These are phyloP conservation scores for Salix dunnii DNA, from an alignment of 345 rosid genomes.

Conservation along the genomic window DNA sequence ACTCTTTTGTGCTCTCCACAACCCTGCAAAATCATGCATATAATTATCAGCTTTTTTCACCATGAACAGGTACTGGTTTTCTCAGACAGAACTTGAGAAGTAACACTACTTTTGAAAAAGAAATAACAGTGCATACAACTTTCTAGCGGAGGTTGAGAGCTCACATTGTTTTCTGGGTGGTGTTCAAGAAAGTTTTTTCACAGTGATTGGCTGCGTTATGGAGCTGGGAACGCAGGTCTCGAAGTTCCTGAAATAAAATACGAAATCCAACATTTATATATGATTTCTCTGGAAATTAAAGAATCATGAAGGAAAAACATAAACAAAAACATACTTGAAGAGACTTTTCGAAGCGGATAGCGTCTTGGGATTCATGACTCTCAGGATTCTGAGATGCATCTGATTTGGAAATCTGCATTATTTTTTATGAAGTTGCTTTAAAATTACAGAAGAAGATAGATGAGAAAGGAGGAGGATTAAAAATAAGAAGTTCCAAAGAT, in stretches of 20 bases:
- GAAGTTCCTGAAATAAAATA: slow-evolving; percentile 45
- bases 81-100: background rate
- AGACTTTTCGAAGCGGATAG: slow-evolving; percentile 44
- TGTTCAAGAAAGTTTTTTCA: slow-evolving; percentile 42
- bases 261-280: background rate
- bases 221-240: slow-evolving; percentile 62
- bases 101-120: too few relatives aligned
- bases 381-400: slow-evolving; percentile 17
- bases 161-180: slow-evolving; percentile 44
- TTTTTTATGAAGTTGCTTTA: background rate
- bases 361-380: slow-evolving; percentile 27
- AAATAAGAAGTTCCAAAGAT: background rate
- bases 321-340: slow-evolving; percentile 37
- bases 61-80: too few relatives aligned
- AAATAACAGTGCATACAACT: too few relatives aligned
- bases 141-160: background rate
- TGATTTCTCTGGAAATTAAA: background rate
- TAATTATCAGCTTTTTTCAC: background rate
- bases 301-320: background rate
- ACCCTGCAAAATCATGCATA: slow-evolving; percentile 26
- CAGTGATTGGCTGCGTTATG: slow-evolving; percentile 64
- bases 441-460: slow-evolving; percentile 2
- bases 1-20: slow-evolving; percentile 62
- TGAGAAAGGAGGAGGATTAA: background rate
- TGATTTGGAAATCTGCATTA: slow-evolving; percentile 26